Conservation (phyloP, 2,329 filamentous ascomycete genomes). For the Gliomastix tumulicola region DNA sequence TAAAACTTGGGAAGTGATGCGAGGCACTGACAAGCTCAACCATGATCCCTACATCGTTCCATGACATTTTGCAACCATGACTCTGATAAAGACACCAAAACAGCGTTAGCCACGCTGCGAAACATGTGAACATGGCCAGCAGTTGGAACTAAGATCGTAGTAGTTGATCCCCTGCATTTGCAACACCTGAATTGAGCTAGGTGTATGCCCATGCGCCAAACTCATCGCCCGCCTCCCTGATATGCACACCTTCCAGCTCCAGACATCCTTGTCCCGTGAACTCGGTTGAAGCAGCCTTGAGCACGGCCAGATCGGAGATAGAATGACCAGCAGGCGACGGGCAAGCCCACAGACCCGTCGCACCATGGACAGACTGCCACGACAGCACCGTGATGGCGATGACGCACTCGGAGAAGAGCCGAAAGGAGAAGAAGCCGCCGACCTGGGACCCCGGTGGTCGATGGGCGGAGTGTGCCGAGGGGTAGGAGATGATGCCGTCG, state of each 20-base stretch:
- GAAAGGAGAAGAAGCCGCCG: slow-evolving; percentile 36
- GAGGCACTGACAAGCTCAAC: too few relatives aligned
- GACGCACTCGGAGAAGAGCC: slow-evolving; percentile 13
- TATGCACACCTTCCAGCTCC: slow-evolving; percentile 20
- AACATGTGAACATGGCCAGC: too few relatives aligned
- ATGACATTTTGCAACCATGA: too few relatives aligned
- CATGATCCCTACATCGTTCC: too few relatives aligned
- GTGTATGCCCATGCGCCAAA: slow-evolving; percentile 31
- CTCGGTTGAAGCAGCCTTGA: slow-evolving; percentile 15
- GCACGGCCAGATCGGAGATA: slow-evolving; percentile 9
- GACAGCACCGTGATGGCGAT: slow-evolving; percentile 12
- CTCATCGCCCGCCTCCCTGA: slow-evolving; percentile 13
- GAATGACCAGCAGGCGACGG: slow-evolving; percentile 8
- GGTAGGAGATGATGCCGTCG: slow-evolving; percentile 48
- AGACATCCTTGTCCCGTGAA: slow-evolving; percentile 20
- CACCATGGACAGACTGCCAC: slow-evolving; percentile 13
- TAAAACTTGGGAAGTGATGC: too few relatives aligned
- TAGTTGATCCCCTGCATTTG: too few relatives aligned
- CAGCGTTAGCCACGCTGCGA: too few relatives aligned
- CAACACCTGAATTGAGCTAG: too few relatives aligned
- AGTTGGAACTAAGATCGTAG: too few relatives aligned
- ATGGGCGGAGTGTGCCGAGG: slow-evolving; percentile 42
- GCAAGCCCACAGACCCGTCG: slow-evolving; percentile 17
- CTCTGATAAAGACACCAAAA: too few relatives aligned
- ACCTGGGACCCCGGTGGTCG: slow-evolving; percentile 42